These are phyloP conservation scores for Penicillium macrosclerotiorum DNA, from an alignment of 495 filamentous ascomycete genomes.

Conservation along the genomic window DNA sequence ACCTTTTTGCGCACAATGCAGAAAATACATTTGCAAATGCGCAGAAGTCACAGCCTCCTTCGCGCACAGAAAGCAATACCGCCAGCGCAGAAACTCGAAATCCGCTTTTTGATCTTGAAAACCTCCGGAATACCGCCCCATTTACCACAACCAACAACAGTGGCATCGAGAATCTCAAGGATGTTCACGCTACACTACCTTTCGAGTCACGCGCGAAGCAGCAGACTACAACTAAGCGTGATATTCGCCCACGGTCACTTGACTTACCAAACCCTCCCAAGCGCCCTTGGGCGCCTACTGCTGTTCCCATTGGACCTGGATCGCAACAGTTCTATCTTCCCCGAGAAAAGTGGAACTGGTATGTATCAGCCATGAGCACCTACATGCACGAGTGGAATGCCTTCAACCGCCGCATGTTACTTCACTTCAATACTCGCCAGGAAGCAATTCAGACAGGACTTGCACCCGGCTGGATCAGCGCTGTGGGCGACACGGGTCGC, in stretches of 20 bases:
- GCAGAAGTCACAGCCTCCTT: constrained; percentile 21
- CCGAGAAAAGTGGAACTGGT: constrained; percentile 53
- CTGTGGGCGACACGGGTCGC: constrained; percentile 47
- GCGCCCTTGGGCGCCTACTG: constrained; percentile 41
- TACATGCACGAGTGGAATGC: constrained; percentile 71
- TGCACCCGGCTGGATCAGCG: constrained; percentile 54
- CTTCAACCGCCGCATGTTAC: constrained; percentile 63
- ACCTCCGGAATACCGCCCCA: constrained; percentile 66
- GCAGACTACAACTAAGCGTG: constrained; percentile 22
- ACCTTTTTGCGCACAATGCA: constrained; percentile 17
- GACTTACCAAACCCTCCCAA: constrained; percentile 63
- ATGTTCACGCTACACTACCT: constrained; percentile 66
- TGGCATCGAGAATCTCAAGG: constrained; percentile 60
- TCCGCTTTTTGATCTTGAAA: constrained; percentile 52
- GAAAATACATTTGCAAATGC: constrained; percentile 16
- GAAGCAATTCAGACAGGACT: constrained; percentile 48
- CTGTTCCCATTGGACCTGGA: constrained; percentile 16
- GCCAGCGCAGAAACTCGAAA: constrained; percentile 42
- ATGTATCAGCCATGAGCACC: constrained; percentile 57
- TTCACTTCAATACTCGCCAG: constrained; percentile 66
- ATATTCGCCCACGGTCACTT: constrained; percentile 40
- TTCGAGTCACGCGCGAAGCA: constrained; percentile 62
- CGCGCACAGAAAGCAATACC: constrained; percentile 36
- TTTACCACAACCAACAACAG: constrained; percentile 54
- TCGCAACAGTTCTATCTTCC: constrained; percentile 31